Evolutionary conservation across 768 basidiomycete genomes (phyloP).

Genomic region (Mycena belliarum): DNA sequence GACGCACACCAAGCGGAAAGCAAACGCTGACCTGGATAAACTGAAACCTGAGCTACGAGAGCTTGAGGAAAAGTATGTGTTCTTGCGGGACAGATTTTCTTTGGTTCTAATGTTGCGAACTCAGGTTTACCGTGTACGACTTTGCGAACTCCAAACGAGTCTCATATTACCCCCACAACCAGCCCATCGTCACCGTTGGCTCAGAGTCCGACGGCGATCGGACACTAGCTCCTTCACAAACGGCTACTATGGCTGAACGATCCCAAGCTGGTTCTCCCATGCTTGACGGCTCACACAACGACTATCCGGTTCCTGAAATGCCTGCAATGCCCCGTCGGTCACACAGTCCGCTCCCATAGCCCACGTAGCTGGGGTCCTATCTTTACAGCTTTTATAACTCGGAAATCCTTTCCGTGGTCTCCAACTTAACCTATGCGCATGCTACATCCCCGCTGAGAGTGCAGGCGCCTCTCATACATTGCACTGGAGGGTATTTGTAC

Average conservation of each 20-base stretch:
- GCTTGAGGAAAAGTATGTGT: constrained; percentile 85
- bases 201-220: constrained; percentile 45
- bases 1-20: constrained; percentile 90
- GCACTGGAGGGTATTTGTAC: constrained; percentile 16
- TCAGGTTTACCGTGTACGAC: constrained; percentile 88
- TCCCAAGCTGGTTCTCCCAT: constrained; percentile 48
- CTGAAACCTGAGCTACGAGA: constrained; percentile 90
- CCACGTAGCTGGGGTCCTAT: not conserved
- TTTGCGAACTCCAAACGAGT: constrained; percentile 69
- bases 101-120: constrained; percentile 13
- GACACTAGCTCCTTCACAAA: constrained; percentile 43
- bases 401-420: constrained; percentile 2
- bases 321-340: constrained; percentile 18
- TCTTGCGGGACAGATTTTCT: not conserved
- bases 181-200: constrained; percentile 50
- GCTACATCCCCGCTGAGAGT: constrained; percentile 10
- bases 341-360: constrained; percentile 4
- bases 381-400: constrained; percentile 18
- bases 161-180: constrained; percentile 89
- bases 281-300: constrained; percentile 33
- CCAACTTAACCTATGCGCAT: constrained; percentile 13
- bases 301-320: constrained; percentile 22
- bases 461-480: constrained; percentile 7
- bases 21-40: constrained; percentile 79
- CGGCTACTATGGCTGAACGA: constrained; percentile 49